Evolutionary conservation across 352 stramenopile genomes (phyloP).

Genomic region (Phytophthora pinifolia): DNA sequence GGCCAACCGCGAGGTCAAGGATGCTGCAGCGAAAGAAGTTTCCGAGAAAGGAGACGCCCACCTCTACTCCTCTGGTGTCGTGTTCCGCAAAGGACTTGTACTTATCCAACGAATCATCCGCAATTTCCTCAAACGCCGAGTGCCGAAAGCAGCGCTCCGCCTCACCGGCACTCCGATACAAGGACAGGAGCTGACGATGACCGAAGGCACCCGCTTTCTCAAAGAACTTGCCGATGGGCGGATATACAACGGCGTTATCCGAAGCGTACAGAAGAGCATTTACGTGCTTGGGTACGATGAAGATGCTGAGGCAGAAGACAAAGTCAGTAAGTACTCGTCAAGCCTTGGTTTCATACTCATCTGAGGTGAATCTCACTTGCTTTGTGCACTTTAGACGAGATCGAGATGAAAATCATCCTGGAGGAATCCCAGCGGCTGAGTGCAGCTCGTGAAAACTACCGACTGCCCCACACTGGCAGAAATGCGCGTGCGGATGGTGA

Average conservation of each 20-base stretch:
- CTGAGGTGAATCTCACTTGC: not conserved
- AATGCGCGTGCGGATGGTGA: slow-evolving; percentile 37
- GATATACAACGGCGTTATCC: slow-evolving; percentile 70
- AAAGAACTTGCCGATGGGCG: slow-evolving; percentile 69
- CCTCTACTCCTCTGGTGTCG: slow-evolving; percentile 74
- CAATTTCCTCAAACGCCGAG: slow-evolving; percentile 63
- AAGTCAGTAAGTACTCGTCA: slow-evolving; percentile 52
- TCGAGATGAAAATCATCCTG: slow-evolving; percentile 80
- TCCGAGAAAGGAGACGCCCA: slow-evolving; percentile 61
- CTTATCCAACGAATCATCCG: slow-evolving; percentile 74
- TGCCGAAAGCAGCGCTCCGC: slow-evolving; percentile 22
- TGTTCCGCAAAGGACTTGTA: slow-evolving; percentile 67
- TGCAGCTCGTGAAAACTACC: slow-evolving; percentile 32
- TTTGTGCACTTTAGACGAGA: slow-evolving; percentile 52
- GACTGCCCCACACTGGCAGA: slow-evolving; percentile 4
- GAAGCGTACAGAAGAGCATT: slow-evolving; percentile 39
- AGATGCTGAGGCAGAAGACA: slow-evolving; percentile 54
- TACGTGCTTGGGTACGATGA: slow-evolving; percentile 69
- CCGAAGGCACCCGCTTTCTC: slow-evolving; percentile 61
- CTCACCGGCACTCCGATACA: not conserved
- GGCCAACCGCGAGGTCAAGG: slow-evolving; percentile 44
- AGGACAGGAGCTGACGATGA: slow-evolving; percentile 34
- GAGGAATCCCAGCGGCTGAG: slow-evolving; percentile 61
- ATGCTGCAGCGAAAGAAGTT: slow-evolving; percentile 56
- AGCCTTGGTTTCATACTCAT: not conserved